Percentiles rank a stretch among this genome's conserved stretches.
Conservation (phyloP, 225 moss, liverwort and hornwort species). For the Thuidium tamariscinum region DNA sequence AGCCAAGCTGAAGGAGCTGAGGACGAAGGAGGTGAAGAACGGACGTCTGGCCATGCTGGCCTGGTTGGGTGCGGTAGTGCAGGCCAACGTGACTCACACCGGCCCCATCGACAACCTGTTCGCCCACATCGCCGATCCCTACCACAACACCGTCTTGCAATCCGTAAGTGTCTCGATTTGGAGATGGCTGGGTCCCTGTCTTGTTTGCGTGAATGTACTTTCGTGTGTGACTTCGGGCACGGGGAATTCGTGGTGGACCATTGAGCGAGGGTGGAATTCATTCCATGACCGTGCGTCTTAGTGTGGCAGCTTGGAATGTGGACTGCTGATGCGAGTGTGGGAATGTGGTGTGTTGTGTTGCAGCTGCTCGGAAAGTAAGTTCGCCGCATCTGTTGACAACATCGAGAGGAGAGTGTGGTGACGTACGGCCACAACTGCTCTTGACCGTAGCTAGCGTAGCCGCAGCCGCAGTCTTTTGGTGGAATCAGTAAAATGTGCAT, state of each 20-base stretch:
- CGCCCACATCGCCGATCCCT: conserved; percentile 73
- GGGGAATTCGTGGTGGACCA: background rate
- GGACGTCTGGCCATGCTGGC: conserved; percentile 91
- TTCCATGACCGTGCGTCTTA: background rate
- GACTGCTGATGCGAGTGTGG: background rate
- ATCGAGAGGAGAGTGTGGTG: background rate
- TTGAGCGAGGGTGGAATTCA: background rate
- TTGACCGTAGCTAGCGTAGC: conserved; percentile 9
- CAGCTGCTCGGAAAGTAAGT: conserved; percentile 13
- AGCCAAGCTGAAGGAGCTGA: conserved; percentile 67
- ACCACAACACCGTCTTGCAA: conserved; percentile 56
- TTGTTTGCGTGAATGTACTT: no score
- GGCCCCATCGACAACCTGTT: conserved; percentile 94
- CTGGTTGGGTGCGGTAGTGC: conserved; percentile 67
- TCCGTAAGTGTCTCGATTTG: background rate
- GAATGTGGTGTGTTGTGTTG: background rate
- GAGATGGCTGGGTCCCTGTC: background rate
- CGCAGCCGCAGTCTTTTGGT: background rate
- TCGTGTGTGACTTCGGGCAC: no score
- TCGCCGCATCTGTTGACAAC: conserved; percentile 12
- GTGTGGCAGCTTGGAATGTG: background rate
- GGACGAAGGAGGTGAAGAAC: conserved; percentile 94
- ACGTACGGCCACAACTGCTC: background rate
- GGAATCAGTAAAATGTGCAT: conserved; percentile 19
- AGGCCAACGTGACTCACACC: conserved; percentile 59